Evolutionary conservation across 108 stramenopile genomes (phyloP).

Genomic region (Phaeodactylum tricornutum): DNA sequence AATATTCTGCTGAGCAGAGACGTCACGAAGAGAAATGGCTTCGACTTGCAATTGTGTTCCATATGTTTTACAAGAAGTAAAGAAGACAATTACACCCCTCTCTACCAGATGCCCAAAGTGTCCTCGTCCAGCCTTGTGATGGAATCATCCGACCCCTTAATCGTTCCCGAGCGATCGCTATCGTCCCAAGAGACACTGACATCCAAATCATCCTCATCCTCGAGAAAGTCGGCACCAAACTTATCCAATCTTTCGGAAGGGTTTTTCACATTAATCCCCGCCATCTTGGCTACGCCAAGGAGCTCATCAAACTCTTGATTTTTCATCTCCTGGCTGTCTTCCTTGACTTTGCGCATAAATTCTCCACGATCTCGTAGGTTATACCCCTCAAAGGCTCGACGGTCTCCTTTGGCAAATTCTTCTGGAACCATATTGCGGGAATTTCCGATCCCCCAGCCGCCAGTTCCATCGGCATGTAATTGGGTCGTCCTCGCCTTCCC

Average conservation of each 20-base stretch:
- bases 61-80: no score
- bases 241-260: constrained; percentile 23
- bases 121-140: no score
- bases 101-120: background rate
- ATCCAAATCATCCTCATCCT: constrained; percentile 28
- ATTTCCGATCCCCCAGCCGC: constrained; percentile 22
- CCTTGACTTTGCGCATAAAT: constrained; percentile 25
- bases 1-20: no score
- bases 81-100: no score
- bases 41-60: no score
- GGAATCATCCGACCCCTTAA: no score
- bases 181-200: background rate
- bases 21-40: no score
- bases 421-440: constrained; percentile 27
- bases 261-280: constrained; percentile 33
- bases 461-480: constrained; percentile 14
- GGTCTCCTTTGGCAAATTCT: constrained; percentile 22
- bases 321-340: constrained; percentile 15
- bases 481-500: no score
- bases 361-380: constrained; percentile 28
- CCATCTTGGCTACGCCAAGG: constrained; percentile 33
- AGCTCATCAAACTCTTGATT: constrained; percentile 27
- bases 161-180: background rate
- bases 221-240: constrained; percentile 18
- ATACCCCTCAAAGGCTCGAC: constrained; percentile 35